Base-by-base conservation (phyloP, 345 rosid genomes). In the Salix caprea region DNA sequence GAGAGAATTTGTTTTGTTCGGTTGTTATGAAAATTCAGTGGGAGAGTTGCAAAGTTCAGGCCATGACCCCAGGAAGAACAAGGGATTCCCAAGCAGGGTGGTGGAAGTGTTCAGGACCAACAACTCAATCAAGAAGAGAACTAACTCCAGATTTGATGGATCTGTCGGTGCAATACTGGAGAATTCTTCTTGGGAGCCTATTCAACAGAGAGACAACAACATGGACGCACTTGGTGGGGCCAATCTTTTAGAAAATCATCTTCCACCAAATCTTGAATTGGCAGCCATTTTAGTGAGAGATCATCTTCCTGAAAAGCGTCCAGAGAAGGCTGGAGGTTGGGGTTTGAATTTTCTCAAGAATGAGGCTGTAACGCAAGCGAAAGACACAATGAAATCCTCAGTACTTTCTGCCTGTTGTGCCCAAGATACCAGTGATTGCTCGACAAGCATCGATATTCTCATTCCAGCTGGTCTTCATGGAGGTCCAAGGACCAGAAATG, bases 401-500 rank as follows among this genome's bases (percentile, higher is more conserved):
- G 79, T 64, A 70, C 75, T 62, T 76, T 84, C 82, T 77, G 80
- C 69, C 23, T 83, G 73, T 65, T 65, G 82, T 70, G 19, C 73
- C 54, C 72, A 61, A 19, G 73, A 71, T 66, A 60, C 82, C 15
- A 65, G 79, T 68, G 80, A 77, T 74, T 86, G 87, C 79, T 86
- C 86, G 2, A 83, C 89, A 39, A 89, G 89, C 61, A 85, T 92
- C 77, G 91, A 93, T 73, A 85, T 90, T 69, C 73, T 94, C 70
- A 78, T 96, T 83, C 98, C 99, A 77, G 91, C 90, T 34, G 94
- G 99, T 75, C 80, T 89, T 86, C 99, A 96, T 58, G 97, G 98
- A 68, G 96, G 97, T 23, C 96, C 95, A 46, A 90, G 89, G 73
- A 83, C 86, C 3, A 80, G 84, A 82, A 85, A 81, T 10, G 86